Evolutionary conservation across 2,329 filamentous ascomycete species (phyloP).

Genomic region (Grosmannia serpens): DNA sequence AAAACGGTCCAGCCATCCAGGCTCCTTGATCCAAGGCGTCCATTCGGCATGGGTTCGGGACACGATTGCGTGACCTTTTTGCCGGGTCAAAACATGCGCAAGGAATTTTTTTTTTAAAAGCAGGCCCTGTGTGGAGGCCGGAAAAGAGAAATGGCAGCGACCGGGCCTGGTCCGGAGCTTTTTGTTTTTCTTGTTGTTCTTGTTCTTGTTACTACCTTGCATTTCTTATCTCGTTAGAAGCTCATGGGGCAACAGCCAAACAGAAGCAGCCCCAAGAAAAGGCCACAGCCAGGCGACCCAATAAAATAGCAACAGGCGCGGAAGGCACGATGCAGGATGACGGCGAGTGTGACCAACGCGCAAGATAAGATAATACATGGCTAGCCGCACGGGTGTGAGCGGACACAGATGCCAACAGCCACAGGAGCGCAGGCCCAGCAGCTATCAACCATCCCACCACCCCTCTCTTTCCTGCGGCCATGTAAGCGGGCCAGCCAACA

Average conservation of each 20-base stretch:
- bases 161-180: not conserved
- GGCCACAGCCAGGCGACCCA: no score
- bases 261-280: not conserved
- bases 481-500: not conserved
- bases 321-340: no score
- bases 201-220: no score
- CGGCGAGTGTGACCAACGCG: not conserved
- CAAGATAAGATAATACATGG: not conserved
- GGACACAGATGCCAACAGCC: not conserved
- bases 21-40: no score
- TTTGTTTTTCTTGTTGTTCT: not conserved
- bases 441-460: not conserved
- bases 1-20: not conserved
- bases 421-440: not conserved
- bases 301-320: no score
- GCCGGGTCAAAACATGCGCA: not conserved
- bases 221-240: no score
- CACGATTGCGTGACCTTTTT: not conserved
- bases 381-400: not conserved
- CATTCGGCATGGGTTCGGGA: not conserved
- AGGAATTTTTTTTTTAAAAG: no score
- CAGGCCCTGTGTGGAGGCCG: no score
- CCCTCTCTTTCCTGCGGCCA: not conserved
- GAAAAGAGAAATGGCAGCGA: no score
- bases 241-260: not conserved